Percentiles rank a stretch among this genome's conserved stretches.
Evolutionary conservation across 805 yeast genomes (phyloP).

Genomic region (Candida easanensis): DNA sequence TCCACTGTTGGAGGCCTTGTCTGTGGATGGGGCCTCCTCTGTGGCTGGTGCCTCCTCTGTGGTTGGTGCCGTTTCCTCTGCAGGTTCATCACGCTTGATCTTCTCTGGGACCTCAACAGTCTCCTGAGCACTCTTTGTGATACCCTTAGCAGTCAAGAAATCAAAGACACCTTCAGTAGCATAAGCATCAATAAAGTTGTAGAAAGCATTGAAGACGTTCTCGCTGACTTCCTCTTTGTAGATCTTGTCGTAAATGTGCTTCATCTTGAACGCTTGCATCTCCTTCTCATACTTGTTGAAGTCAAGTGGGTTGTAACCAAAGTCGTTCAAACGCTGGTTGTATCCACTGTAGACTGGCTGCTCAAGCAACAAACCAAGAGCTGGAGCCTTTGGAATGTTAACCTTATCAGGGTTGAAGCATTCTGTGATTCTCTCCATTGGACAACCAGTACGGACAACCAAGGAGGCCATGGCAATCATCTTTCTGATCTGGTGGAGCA

Average conservation of each 20-base stretch:
- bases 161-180: constrained; percentile 52
- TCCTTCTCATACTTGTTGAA: constrained; percentile 63
- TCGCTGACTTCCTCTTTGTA: constrained; percentile 87
- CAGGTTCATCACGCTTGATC: too few species aligned
- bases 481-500: constrained; percentile 96
- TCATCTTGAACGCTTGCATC: constrained; percentile 84
- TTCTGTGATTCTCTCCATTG: constrained; percentile 68
- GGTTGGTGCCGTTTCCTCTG: too few species aligned
- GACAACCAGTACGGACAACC: constrained; percentile 83
- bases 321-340: constrained; percentile 64
- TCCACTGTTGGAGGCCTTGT: too few species aligned
- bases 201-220: constrained; percentile 86
- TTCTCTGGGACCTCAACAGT: constrained; percentile 10
- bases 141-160: constrained; percentile 40
- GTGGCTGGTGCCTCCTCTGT: too few species aligned
- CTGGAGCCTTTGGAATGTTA: constrained; percentile 97
- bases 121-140: constrained; percentile 24
- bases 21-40: too few species aligned
- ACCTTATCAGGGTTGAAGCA: constrained; percentile 74
- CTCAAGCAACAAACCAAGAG: constrained; percentile 85
- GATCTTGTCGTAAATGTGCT: constrained; percentile 86
- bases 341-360: constrained; percentile 89
- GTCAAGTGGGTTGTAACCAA: constrained; percentile 75
- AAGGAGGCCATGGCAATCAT: constrained; percentile 96
- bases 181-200: constrained; percentile 83